Evolutionary conservation across 805 yeast species (phyloP).

Genomic region (Cyberlindnera galapagoensis): DNA sequence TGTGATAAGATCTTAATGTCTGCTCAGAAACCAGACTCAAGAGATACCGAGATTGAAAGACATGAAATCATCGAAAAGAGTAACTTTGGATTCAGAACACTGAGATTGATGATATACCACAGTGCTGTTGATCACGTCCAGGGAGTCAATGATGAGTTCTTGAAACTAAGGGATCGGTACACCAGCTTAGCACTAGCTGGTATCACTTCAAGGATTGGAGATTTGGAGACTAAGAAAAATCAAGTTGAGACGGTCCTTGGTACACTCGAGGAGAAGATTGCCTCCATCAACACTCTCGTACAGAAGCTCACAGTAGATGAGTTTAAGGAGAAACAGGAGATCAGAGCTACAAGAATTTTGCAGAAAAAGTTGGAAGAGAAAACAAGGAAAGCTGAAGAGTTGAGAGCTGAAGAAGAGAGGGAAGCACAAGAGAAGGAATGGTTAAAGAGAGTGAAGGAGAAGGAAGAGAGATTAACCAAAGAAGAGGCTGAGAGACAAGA

Average conservation of each 20-base stretch:
- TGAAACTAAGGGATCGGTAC: neutral
- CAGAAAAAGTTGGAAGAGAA: neutral
- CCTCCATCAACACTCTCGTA: neutral
- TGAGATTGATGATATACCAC: constrained; percentile 1
- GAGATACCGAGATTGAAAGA: constrained; percentile 1
- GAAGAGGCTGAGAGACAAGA: neutral
- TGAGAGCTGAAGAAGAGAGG: neutral
- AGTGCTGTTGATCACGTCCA: neutral
- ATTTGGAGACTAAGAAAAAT: neutral
- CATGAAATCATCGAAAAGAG: neutral
- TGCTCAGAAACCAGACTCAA: neutral
- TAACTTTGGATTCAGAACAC: neutral
- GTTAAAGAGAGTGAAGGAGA: neutral
- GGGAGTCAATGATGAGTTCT: neutral
- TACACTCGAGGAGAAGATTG: neutral
- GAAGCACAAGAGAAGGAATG: neutral
- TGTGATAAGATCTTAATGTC: neutral
- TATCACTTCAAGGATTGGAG: no score
- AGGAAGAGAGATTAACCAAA: neutral
- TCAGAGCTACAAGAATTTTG: neutral
- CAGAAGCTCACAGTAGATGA: neutral
- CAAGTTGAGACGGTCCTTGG: neutral
- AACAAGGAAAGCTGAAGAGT: neutral
- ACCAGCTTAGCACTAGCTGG: neutral
- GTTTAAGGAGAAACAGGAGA: neutral